Percentiles rank a stretch among this genome's conserved stretches.
These are phyloP conservation scores for Aspergillus hortae DNA, from an alignment of 2,329 filamentous ascomycete species.

Conservation along the genomic window DNA sequence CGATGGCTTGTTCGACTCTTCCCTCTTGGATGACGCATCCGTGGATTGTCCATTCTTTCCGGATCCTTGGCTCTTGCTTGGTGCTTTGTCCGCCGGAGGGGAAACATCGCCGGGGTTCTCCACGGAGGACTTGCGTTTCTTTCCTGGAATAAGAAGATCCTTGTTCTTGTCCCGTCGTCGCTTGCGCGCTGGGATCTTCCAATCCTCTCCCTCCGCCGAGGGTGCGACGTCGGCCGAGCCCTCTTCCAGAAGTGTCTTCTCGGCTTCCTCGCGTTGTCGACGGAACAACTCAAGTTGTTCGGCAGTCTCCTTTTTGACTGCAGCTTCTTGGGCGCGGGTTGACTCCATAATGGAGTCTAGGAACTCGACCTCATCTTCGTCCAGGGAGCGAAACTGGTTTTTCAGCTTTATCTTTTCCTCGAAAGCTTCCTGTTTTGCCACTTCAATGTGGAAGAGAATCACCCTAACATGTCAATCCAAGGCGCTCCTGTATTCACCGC, in stretches of 20 bases:
- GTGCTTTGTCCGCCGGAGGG: conserved; percentile 9
- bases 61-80: background rate
- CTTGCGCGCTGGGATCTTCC: conserved; percentile 50
- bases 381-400: conserved; percentile 50
- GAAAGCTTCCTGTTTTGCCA: conserved; percentile 51
- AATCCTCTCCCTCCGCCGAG: conserved; percentile 42
- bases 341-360: conserved; percentile 56
- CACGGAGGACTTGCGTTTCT: conserved; percentile 40
- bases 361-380: conserved; percentile 52
- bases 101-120: conserved; percentile 12
- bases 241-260: conserved; percentile 46
- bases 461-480: conserved; percentile 41
- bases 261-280: conserved; percentile 57
- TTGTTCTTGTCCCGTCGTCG: conserved; percentile 49
- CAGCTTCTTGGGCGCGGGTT: conserved; percentile 54
- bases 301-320: conserved; percentile 55
- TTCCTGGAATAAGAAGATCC: conserved; percentile 37
- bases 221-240: conserved; percentile 29
- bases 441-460: conserved; percentile 23
- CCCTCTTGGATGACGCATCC: background rate
- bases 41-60: background rate
- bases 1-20: background rate
- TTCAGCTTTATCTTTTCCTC: conserved; percentile 49
- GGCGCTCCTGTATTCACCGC: conserved; percentile 7
- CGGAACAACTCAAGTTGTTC: conserved; percentile 59